A percentile compares a stretch with the other conserved stretches of the same genome.
These are phyloP conservation scores for Coccomyxa subellipsoidea DNA, from an alignment of 163 green algal species.

Conservation along the genomic window DNA sequence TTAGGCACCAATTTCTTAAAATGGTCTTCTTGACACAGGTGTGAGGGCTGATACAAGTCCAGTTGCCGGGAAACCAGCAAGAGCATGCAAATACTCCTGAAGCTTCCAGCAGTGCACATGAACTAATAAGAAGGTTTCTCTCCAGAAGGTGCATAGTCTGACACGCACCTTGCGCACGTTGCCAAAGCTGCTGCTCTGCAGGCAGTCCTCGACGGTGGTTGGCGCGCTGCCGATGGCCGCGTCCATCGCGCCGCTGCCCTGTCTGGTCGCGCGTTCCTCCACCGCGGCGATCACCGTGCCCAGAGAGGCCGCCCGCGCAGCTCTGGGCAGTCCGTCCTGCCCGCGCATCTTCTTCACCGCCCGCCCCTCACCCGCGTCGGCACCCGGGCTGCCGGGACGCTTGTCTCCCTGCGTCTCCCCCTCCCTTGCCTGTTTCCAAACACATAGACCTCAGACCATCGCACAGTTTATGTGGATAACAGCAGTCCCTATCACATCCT, in stretches of 20 bases:
- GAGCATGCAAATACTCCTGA: no score
- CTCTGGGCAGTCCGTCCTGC: not conserved
- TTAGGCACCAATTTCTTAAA: no score
- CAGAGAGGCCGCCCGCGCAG: not conserved
- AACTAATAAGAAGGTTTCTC: no score
- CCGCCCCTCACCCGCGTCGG: no score
- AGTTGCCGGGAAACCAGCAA: no score
- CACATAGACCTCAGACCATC: not conserved
- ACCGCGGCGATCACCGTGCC: not conserved
- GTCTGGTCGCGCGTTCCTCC: constrained; percentile 1
- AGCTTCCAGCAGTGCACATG: no score
- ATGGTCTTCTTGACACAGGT: no score
- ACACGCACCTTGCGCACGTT: not conserved
- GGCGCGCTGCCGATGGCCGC: not conserved
- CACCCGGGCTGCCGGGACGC: not conserved
- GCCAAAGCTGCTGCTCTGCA: constrained; percentile 3
- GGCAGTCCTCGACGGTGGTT: not conserved
- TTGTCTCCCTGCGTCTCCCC: not conserved
- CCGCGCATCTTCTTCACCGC: not conserved
- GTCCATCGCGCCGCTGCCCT: not conserved
- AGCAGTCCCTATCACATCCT: no score
- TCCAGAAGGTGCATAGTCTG: no score
- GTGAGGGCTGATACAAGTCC: no score
- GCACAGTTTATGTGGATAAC: no score
- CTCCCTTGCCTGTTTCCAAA: not conserved